Evolutionary conservation across 306 rosid genomes (phyloP), one percentile per base, ranked within the genome.

Genomic region (Inga oerstediana): DNA sequence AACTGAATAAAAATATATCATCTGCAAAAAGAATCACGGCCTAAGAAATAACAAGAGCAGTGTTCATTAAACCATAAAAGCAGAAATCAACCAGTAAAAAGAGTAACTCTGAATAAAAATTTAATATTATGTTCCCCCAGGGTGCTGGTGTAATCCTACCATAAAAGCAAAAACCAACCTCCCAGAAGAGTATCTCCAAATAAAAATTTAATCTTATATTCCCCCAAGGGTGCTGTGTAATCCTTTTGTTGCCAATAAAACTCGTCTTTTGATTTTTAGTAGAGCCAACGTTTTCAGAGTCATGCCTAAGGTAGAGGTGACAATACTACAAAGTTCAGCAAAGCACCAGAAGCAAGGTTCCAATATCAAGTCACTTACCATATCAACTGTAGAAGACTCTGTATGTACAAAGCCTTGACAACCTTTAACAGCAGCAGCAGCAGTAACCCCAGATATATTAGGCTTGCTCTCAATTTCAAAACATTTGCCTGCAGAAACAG

Each of bases 371-470:
- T 13, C 62, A 81, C 92, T 49, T 85, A 94, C 98, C 64, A 73
- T 75, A 78, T 89, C 82, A n/a, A 85, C 77, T 5, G 89, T 79
- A 51, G 91, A 84, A 48, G 93, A 80, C 45, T 86, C 88, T 35
- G 87, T 46, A 13, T 27, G 84, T 43, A 88, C 32, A 78, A 51
- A 81, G 70, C 78, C 78, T 56, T 72, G 82, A 85, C 89, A 80
- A 79, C 78, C 82, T n/a, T 79, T 87, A 79, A 84, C 74, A 82
- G 85, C 71, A 52, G 90, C 79, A 82, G 86, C 76, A 59, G 90
- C 76, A 44, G 84, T 86, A 76, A 90, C 84, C 81, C 87, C 92
- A 14, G 89, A 87, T 79, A 76, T 80, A 79, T 90, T 90, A 82
- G 68, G 84, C 76, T 85, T 88, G 43, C 68, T 80, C 76, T 72